Base-by-base conservation (phyloP, 176 grass and related monocot genomes). In the Triticum turgidum region DNA sequence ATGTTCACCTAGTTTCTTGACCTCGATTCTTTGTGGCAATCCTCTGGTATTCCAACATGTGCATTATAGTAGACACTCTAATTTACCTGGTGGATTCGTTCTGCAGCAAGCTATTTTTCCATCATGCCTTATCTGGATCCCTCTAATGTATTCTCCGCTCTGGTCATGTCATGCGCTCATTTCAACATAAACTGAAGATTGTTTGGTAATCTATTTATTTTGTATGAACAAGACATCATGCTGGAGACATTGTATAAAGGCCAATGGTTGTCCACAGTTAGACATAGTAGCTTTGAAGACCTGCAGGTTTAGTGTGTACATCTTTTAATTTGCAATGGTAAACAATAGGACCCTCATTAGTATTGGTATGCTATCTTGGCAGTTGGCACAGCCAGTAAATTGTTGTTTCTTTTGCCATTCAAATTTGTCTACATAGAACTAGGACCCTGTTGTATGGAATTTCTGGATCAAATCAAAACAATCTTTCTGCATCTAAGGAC, bases 1-100 rank as follows among this genome's bases (percentile, higher is more conserved):
- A 73, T 73, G 69, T 24, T 24, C 38, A 73, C 69, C 69, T 44
- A 73, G 69, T 44, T 73, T 73, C 21, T 13, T 73, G 69, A 71
- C 24, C 62, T 65, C 1, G 24, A 65, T 65, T 65, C 24, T 65
- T 65, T 65, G 24, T 65, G 22, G 24, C 62, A 56, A 56, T 56
- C 17, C 5, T 65, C 20, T 7, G 21, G 20, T 73, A 41, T 73
- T 44, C 69, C 11, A 44, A 42, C 37, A 24, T 72, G 11, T 14
- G 69, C 69, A 73, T 73, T 73, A 72, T 42, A 44, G 9, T 25
- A 25, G 69, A 44, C 38, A 7, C 37, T 73, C 12, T 44, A 71
- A n/a, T 73, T 44, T 44, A 41, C 38, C 10, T 44, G 21, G 44
- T 73, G 69, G 37, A 73, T 44, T 73, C 5, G 24, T 73, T 73